Evolutionary conservation across 106 monocot species (phyloP), one percentile per base, ranked within the genome.

Genomic region (Narthecium ossifragum): DNA sequence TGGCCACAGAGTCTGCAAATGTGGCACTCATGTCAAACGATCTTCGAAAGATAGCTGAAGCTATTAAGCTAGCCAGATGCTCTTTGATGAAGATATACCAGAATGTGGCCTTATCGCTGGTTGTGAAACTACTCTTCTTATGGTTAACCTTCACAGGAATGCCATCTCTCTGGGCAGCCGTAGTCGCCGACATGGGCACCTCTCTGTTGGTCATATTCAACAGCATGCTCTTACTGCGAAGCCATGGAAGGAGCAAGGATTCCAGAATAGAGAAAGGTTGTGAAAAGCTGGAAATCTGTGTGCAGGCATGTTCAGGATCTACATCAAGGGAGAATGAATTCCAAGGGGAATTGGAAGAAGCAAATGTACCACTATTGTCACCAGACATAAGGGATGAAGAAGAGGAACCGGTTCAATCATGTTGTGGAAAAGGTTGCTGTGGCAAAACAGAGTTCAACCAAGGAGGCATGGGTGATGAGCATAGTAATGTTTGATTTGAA

Each of bases 81-180:
- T 31, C 31, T 32, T 26, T 55, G 5, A 55, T 29, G 54, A 55
- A 55, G 54, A 32, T 31, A 1, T 55, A 55, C 54, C 54, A 55
- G 27, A 55, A 55, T 18, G 31, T 55, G 8, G 54, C 54, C 29
- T 27, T 55, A 32, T 55, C 54, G 20, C 4, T 55, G 17, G 54
- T 32, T 18, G 54, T 18, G 54, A 55, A 55, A 18, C 31, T 55
- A 9, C 54, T 55, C 15, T 55, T 55, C 31, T 6, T 55, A n/a
- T 29, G 54, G 6, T 18, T 55, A 32, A 32, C 54, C 5, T 55
- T 57, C 14, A 22, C 11, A 34, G 57, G 57, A 1, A 4, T 37
- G 17, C 13, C 57, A 2, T 57, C 57, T 37, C 57, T 57, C 36
- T 57, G 57, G 57, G 57, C 57, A 23, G 57, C 57, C 20, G 57